Base-by-base conservation (phyloP, 495 filamentous ascomycete species). In the Evernia prunastri region DNA sequence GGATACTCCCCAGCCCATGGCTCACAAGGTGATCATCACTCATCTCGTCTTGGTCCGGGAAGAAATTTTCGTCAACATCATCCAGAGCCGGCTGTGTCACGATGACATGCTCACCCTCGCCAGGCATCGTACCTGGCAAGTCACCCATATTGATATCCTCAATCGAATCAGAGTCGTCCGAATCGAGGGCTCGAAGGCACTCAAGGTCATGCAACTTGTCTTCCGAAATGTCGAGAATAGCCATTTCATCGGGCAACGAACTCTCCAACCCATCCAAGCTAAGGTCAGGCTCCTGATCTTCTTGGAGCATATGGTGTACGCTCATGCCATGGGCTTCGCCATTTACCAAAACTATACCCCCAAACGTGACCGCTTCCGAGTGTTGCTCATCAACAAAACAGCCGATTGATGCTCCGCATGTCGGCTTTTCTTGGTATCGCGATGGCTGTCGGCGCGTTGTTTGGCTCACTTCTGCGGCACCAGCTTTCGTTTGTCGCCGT, bases 361-460 rank as follows among this genome's bases (percentile, higher is more conserved):
- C 93, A 72, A 92, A 92, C 13, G 91, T 91, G 5, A 94, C 93
- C 2, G 93, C 89, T 17, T 91, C 92, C 3, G 96, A 76, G 68
- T 96, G 92, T 49, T 87, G 83, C 56, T 90, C 86, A 53, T 90
- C 88, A 60, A 88, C 82, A 76, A 89, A 96, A 1, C 93, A 92
- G 23, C 93, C 93, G 63, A 97, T 96, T 31, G 91, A 96, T 4
- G 93, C 93, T 1, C 93, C 93, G 59, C 91, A 96, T 0, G 85
- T 71, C 1, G 93, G 92, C 63, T 81, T 81, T 64, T 86, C 78
- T 72, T 97, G 92, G 68, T 90, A 88, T 23, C 78, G 79, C 25
- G 56, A 56, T 10, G 56, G 54, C 15, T 45, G 18, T 60, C 39
- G 37, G 10, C 37, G 25, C 15, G 40, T 37, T 37, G 31, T 56